Evolutionary conservation across 2,329 filamentous ascomycete genomes (phyloP).

Genomic region (Ophiostoma himal-ulmi): DNA sequence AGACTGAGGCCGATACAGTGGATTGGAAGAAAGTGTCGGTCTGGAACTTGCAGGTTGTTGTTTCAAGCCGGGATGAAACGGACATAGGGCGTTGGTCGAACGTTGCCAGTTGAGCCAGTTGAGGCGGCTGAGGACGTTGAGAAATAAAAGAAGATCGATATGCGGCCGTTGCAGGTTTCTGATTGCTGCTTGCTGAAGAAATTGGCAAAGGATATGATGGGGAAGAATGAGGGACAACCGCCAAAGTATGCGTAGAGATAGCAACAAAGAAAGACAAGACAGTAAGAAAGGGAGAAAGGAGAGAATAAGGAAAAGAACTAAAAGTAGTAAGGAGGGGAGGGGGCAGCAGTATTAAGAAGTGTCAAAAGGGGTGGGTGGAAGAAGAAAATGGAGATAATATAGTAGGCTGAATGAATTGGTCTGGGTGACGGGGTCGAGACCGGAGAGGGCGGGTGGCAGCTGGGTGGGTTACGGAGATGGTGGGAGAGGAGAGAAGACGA

Average conservation of each 20-base stretch:
- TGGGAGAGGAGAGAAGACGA: not conserved
- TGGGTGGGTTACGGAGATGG: not conserved
- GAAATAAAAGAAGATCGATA: not conserved
- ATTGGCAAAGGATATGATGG: not conserved
- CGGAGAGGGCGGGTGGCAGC: conserved; percentile 16
- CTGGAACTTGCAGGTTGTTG: not conserved
- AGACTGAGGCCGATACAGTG: not conserved
- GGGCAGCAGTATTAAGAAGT: conserved; percentile 8
- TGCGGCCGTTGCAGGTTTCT: not conserved
- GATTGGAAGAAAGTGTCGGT: not conserved
- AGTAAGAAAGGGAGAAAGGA: not conserved
- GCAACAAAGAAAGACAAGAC: not conserved
- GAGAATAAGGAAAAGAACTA: not conserved
- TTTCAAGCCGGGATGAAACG: not conserved
- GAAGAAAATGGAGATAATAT: not conserved
- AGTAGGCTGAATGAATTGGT: conserved; percentile 1
- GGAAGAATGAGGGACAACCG: not conserved
- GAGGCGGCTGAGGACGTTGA: not conserved
- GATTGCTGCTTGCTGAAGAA: not conserved
- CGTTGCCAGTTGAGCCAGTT: not conserved
- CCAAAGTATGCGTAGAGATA: not conserved
- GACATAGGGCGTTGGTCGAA: not conserved
- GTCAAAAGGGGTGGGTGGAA: conserved; percentile 13
- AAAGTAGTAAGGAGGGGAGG: conserved; percentile 2
- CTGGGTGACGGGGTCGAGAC: conserved; percentile 14